Conservation (phyloP, 768 basidiomycete genomes). For the Galerina marginata region DNA sequence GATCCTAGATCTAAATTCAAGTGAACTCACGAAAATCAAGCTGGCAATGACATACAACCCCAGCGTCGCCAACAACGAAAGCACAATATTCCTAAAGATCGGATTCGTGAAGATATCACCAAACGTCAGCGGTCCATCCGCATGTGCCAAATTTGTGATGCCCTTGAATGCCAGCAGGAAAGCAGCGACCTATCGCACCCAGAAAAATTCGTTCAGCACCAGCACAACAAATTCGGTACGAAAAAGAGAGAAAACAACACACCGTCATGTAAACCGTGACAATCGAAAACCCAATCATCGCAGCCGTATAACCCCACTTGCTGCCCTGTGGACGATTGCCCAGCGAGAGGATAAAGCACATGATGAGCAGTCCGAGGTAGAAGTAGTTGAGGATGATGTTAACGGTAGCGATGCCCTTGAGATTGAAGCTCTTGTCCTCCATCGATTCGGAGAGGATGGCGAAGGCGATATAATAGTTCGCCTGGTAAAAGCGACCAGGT, state of each 20-base stretch:
- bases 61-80: conserved; percentile 86
- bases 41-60: conserved; percentile 88
- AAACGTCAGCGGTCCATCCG: conserved; percentile 52
- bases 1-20: neutral
- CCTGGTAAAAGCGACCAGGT: conserved; percentile 42
- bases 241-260: conserved; percentile 23
- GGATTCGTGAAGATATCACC: conserved; percentile 73
- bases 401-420: conserved; percentile 68
- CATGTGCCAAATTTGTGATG: conserved; percentile 60
- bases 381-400: conserved; percentile 85
- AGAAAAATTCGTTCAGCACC: neutral
- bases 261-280: conserved; percentile 98
- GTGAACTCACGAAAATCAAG: conserved; percentile 78
- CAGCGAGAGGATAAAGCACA: conserved; percentile 85
- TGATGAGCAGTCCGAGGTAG: conserved; percentile 86
- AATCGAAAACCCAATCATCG: conserved; percentile 86
- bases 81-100: conserved; percentile 84
- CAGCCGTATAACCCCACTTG: conserved; percentile 84
- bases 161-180: conserved; percentile 87
- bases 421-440: conserved; percentile 62
- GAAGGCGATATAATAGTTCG: conserved; percentile 93
- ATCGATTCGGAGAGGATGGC: conserved; percentile 76
- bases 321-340: conserved; percentile 93
- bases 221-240: neutral
- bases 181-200: conserved; percentile 59